Evolutionary conservation across 495 filamentous ascomycete genomes (phyloP).

Genomic region (Cenococcum geophilum): DNA sequence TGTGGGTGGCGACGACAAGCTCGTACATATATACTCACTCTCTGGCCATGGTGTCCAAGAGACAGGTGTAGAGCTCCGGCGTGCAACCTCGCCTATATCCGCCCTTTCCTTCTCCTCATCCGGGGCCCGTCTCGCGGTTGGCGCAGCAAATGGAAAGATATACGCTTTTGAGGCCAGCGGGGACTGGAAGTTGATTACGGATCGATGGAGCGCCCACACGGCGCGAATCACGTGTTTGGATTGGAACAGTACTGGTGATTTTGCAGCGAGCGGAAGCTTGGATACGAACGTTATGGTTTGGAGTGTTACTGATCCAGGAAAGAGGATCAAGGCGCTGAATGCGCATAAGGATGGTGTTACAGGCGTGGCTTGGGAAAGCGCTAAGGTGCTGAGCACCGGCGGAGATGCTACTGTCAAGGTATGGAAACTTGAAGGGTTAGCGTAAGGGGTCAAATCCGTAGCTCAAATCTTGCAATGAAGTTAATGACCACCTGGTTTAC

Average conservation of each 20-base stretch:
- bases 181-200: conserved; percentile 55
- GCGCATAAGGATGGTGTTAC: conserved; percentile 95
- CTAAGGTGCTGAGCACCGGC: conserved; percentile 70
- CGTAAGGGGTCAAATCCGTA: not conserved
- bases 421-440: conserved; percentile 64
- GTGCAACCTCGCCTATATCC: conserved; percentile 53
- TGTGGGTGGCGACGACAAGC: conserved; percentile 65
- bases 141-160: conserved; percentile 81
- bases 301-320: conserved; percentile 78
- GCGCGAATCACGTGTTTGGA: conserved; percentile 74
- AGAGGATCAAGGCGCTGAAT: conserved; percentile 68
- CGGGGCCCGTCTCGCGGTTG: conserved; percentile 68
- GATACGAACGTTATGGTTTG: conserved; percentile 91
- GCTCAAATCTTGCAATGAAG: too few species aligned
- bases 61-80: conserved; percentile 43
- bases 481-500: too few species aligned
- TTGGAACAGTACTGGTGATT: conserved; percentile 70
- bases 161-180: conserved; percentile 51
- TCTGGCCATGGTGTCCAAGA: conserved; percentile 45
- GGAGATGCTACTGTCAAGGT: conserved; percentile 87
- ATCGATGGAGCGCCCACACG: conserved; percentile 89
- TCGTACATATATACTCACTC: conserved; percentile 63
- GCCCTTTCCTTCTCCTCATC: conserved; percentile 71
- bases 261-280: conserved; percentile 74
- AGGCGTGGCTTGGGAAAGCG: conserved; percentile 75